Percentiles rank a stretch among this genome's conserved stretches.
phyloP scores from a whole-genome alignment of 495 filamentous ascomycete genomes.

The Penicillium cosmopolitanum region DNA sequence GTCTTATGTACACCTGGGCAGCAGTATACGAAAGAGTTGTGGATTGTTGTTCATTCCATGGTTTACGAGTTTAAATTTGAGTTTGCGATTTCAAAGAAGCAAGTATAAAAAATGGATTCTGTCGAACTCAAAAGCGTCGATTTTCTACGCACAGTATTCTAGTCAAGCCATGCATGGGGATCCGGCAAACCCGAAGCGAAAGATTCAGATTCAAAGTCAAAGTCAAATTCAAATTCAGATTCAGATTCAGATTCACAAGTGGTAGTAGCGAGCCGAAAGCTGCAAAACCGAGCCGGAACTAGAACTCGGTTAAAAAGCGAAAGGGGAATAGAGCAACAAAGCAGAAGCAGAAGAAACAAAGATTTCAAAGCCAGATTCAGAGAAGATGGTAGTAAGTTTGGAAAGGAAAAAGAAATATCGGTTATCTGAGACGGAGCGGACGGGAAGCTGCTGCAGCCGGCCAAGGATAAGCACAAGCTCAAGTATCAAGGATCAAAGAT shows the following conservation, averaged over 20 bases:
- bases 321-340: conserved; percentile 38
- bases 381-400: background rate
- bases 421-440: background rate
- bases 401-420: conserved; percentile 5
- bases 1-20: too few species aligned
- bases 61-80: too few species aligned
- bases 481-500: background rate
- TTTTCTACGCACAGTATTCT: too few species aligned
- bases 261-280: conserved; percentile 14
- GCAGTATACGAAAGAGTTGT: too few species aligned
- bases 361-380: background rate
- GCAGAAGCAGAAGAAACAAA: conserved; percentile 15
- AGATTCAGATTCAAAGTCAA: too few species aligned
- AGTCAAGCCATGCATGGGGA: too few species aligned
- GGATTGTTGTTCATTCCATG: too few species aligned
- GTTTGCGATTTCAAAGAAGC: too few species aligned
- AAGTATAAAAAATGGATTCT: too few species aligned
- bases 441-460: background rate
- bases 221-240: background rate
- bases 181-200: too few species aligned
- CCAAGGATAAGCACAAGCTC: background rate
- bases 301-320: conserved; percentile 27
- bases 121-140: too few species aligned
- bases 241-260: background rate
- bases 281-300: conserved; percentile 2